Percentiles rank a stretch among this genome's conserved stretches.
phyloP scores from a whole-genome alignment of 495 filamentous ascomycete species.

The Penicillium macrosclerotiorum region DNA sequence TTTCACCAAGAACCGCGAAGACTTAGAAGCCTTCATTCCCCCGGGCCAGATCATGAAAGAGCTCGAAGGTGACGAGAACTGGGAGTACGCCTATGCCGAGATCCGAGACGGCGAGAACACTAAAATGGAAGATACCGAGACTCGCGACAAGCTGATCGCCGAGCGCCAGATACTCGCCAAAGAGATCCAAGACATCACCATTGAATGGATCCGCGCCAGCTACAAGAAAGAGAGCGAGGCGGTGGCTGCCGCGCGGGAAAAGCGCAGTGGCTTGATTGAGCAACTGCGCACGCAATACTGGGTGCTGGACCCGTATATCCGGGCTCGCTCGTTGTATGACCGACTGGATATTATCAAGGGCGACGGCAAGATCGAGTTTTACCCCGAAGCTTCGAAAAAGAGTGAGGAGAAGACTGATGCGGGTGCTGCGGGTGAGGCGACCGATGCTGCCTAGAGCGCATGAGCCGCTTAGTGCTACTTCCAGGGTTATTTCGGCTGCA shows the following conservation, averaged over 20 bases:
- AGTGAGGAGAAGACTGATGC: background rate
- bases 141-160: constrained; percentile 57
- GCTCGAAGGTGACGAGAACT: constrained; percentile 79
- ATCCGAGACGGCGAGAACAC: constrained; percentile 68
- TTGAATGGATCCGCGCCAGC: constrained; percentile 62
- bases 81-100: constrained; percentile 77
- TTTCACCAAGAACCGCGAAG: constrained; percentile 81
- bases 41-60: constrained; percentile 69
- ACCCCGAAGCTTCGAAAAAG: constrained; percentile 43
- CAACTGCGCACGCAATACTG: constrained; percentile 77
- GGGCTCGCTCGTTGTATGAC: constrained; percentile 73
- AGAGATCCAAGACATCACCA: constrained; percentile 66
- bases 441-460: background rate
- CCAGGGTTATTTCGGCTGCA: background rate
- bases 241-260: constrained; percentile 50
- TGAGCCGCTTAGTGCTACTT: background rate
- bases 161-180: constrained; percentile 61
- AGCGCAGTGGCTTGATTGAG: constrained; percentile 58
- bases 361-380: constrained; percentile 68
- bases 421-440: background rate
- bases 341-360: constrained; percentile 64
- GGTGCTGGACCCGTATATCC: constrained; percentile 72
- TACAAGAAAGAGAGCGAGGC: constrained; percentile 45
- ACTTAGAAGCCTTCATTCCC: constrained; percentile 75
- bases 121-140: constrained; percentile 63